Percentiles rank a stretch among this genome's conserved stretches.
These are phyloP conservation scores for Yamadazyma oceani DNA, from an alignment of 1,139 yeast genomes.

Conservation along the genomic window DNA sequence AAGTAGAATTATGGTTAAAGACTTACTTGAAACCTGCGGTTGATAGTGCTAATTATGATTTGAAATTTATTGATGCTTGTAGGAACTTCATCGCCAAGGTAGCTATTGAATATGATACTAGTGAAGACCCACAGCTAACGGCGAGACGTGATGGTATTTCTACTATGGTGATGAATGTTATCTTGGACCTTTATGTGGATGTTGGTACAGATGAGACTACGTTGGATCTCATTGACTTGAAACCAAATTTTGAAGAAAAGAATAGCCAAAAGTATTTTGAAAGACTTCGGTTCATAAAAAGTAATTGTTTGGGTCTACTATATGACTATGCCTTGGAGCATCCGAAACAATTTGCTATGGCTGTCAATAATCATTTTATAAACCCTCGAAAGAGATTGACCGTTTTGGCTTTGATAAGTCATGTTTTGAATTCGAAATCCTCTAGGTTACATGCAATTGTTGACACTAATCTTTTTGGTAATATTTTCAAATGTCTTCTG, in stretches of 20 bases:
- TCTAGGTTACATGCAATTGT: conserved; percentile 33
- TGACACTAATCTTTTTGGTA: conserved; percentile 40
- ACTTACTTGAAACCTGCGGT: conserved; percentile 55
- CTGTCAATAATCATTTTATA: conserved; percentile 33
- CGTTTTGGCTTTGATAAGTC: conserved; percentile 33
- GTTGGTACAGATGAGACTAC: conserved; percentile 22
- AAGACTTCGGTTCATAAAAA: conserved; percentile 46
- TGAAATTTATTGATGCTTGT: conserved; percentile 40
- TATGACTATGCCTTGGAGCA: conserved; percentile 38
- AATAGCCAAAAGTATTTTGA: conserved; percentile 43
- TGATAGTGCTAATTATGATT: conserved; percentile 58
- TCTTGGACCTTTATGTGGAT: conserved; percentile 35
- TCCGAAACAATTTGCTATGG: conserved; percentile 31
- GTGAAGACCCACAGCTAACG: conserved; percentile 28
- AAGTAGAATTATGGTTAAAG: conserved; percentile 51
- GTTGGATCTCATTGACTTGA: conserved; percentile 20
- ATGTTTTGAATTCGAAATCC: conserved; percentile 27
- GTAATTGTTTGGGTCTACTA: conserved; percentile 43
- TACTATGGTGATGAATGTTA: conserved; percentile 23
- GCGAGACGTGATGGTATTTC: conserved; percentile 26
- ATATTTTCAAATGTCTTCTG: conserved; percentile 41
- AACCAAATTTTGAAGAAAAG: conserved; percentile 18
- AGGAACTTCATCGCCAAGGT: conserved; percentile 41
- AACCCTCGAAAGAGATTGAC: conserved; percentile 32
- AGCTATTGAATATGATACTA: conserved; percentile 21